Base-by-base conservation (phyloP, 495 filamentous ascomycete genomes). In the Astrothelium macrocarpum region DNA sequence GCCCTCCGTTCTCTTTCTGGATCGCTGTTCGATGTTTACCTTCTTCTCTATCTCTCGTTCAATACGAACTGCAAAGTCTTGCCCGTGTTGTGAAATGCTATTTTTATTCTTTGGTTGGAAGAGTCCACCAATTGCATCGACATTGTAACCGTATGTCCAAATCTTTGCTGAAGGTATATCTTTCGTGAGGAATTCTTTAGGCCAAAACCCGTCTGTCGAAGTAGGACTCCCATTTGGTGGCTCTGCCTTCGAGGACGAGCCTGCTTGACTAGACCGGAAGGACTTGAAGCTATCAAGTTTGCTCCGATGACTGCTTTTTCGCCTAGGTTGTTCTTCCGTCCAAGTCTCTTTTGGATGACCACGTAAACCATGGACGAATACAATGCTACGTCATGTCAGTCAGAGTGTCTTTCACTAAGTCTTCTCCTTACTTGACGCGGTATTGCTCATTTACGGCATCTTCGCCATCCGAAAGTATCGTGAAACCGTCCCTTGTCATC, bases 281-380 rank as follows among this genome's bases (percentile, higher is more conserved):
- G 36, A 42, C 36, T 42, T 42, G 36, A 42, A 42, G 18, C 9
- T 42, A 16, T 42, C 18, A 10, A 16, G 36, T 42, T 9, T 16
- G 36, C 36, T 42, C 18, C 10, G 18, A 9, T 42, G 36, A 16
- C 36, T 16, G 36, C 36, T 42, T 42, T 42, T 42, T 42, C 10
- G 36, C 36, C 18, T 42, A 42, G 34, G 36, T 14, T 53, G 59
- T 59, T 59, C 25, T 2, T 64, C 32, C 60, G 71, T 71, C 65
- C 65, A 67, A 2, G 65, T 67, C 25, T 25, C 64, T 25, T 64
- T 53, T 34, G 49, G 62, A 42, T 67, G 43, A 11, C 65, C 65
- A 1, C 62, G 64, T 16, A 67, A 26, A 18, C 65, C 65, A 39
- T 67, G 65, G 36, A 67, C 65, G 65, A 67, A 67, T 18, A 67